phyloP scores from a whole-genome alignment of 2,329 filamentous ascomycete genomes.

The Fusarium nisikadoi region DNA sequence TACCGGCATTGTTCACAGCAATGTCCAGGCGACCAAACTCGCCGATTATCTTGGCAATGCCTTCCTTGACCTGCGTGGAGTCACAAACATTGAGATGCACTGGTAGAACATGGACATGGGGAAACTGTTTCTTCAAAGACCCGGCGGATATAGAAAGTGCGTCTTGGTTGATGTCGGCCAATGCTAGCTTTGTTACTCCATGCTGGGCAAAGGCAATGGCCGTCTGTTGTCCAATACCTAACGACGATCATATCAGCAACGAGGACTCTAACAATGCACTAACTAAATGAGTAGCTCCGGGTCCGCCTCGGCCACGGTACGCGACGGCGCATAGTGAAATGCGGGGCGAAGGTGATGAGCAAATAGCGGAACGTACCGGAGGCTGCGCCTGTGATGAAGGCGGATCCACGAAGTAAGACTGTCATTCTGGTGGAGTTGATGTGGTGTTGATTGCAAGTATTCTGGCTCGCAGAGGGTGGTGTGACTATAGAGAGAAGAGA shows the following conservation, averaged over 20 bases:
- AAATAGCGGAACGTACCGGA: slow-evolving; percentile 51
- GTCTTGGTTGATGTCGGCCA: slow-evolving; percentile 57
- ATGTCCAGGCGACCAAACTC: slow-evolving; percentile 65
- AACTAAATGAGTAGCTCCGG: not conserved
- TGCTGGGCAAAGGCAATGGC: slow-evolving; percentile 59
- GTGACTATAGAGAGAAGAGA: not conserved
- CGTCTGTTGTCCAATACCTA: slow-evolving; percentile 61
- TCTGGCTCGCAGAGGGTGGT: not conserved
- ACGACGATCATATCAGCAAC: not conserved
- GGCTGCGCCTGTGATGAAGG: slow-evolving; percentile 60
- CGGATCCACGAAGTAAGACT: slow-evolving; percentile 56
- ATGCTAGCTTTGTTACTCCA: slow-evolving; percentile 58
- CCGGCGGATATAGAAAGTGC: slow-evolving; percentile 47
- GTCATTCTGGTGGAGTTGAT: slow-evolving; percentile 45
- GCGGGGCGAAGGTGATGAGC: not conserved
- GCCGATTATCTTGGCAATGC: slow-evolving; percentile 53
- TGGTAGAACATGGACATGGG: slow-evolving; percentile 53
- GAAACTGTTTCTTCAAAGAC: slow-evolving; percentile 51
- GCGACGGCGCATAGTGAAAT: not conserved
- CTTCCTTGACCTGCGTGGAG: slow-evolving; percentile 54
- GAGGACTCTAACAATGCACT: not conserved
- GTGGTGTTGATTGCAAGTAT: not conserved
- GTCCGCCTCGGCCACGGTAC: not conserved
- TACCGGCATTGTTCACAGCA: slow-evolving; percentile 66
- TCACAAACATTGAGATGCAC: slow-evolving; percentile 59